Percentiles rank a stretch among this genome's conserved stretches.
phyloP scores from a whole-genome alignment of 164 flowering plant genomes.

The Piper longum region DNA sequence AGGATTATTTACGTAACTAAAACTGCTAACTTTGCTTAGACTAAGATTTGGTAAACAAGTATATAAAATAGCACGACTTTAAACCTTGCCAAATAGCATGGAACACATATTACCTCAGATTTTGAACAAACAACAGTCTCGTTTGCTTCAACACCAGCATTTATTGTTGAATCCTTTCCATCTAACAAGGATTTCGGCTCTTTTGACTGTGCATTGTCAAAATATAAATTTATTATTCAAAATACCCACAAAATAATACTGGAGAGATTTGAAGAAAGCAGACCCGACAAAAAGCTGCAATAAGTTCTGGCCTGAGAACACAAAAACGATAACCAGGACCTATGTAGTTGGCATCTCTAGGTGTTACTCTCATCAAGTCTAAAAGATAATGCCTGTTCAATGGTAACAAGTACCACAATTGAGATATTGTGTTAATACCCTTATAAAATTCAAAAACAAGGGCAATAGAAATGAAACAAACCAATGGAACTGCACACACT shows the following conservation, averaged over 20 bases:
- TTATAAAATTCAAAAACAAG: conserved; percentile 2
- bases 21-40: too few species aligned
- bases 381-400: conserved; percentile 79
- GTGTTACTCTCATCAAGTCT: conserved; percentile 97
- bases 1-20: too few species aligned
- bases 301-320: conserved; percentile 81
- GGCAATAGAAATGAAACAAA: conserved; percentile 46
- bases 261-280: conserved; percentile 3
- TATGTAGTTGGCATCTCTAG: conserved; percentile 90
- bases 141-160: conserved; percentile 25
- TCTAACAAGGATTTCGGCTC: conserved; percentile 28
- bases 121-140: conserved; percentile 1
- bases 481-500: not conserved
- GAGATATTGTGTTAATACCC: not conserved
- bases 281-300: conserved; percentile 77
- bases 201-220: conserved; percentile 39
- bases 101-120: too few species aligned
- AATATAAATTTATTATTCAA: not conserved
- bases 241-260: not conserved
- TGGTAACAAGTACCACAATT: not conserved
- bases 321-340: conserved; percentile 82
- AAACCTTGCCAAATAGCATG: too few species aligned
- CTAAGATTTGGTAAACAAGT: too few species aligned
- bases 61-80: too few species aligned
- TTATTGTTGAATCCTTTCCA: conserved; percentile 16